These are phyloP conservation scores for Globisporangium carolinianum DNA, from an alignment of 352 stramenopile genomes.

Conservation along the genomic window DNA sequence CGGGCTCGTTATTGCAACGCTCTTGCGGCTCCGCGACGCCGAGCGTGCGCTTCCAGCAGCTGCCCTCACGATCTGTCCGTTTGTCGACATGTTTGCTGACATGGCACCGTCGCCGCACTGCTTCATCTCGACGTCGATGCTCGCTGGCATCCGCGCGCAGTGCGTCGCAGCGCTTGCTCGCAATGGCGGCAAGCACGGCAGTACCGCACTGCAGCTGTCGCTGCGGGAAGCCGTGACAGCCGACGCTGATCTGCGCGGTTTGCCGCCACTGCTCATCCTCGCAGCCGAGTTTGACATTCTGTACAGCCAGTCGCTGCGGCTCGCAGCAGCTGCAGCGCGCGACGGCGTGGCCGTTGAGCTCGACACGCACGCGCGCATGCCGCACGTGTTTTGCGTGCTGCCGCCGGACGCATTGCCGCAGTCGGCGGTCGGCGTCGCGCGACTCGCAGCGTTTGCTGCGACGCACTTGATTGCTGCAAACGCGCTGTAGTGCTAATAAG, in stretches of 20 bases:
- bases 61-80: slow-evolving; percentile 26
- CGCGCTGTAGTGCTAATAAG: background rate
- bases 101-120: slow-evolving; percentile 14
- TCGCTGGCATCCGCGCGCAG: slow-evolving; percentile 5
- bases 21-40: slow-evolving; percentile 25
- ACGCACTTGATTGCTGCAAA: slow-evolving; percentile 7
- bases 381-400: slow-evolving; percentile 35
- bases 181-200: background rate
- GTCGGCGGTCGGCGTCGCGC: slow-evolving; percentile 23
- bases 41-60: slow-evolving; percentile 20
- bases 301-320: slow-evolving; percentile 19
- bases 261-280: slow-evolving; percentile 31
- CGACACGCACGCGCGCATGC: slow-evolving; percentile 26
- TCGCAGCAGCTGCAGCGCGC: slow-evolving; percentile 19
- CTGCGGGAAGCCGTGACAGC: slow-evolving; percentile 5
- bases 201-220: background rate
- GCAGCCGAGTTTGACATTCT: slow-evolving; percentile 23
- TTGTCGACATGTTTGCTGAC: slow-evolving; percentile 28
- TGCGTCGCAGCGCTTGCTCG: background rate
- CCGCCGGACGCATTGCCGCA: slow-evolving; percentile 18
- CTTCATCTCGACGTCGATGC: slow-evolving; percentile 14
- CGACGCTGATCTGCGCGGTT: slow-evolving; percentile 12
- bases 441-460: slow-evolving; percentile 29
- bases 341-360: slow-evolving; percentile 29
- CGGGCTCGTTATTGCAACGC: slow-evolving; percentile 27